phyloP scores from a whole-genome alignment of 495 filamentous ascomycete genomes.

The Astrothelium subdiscretum region DNA sequence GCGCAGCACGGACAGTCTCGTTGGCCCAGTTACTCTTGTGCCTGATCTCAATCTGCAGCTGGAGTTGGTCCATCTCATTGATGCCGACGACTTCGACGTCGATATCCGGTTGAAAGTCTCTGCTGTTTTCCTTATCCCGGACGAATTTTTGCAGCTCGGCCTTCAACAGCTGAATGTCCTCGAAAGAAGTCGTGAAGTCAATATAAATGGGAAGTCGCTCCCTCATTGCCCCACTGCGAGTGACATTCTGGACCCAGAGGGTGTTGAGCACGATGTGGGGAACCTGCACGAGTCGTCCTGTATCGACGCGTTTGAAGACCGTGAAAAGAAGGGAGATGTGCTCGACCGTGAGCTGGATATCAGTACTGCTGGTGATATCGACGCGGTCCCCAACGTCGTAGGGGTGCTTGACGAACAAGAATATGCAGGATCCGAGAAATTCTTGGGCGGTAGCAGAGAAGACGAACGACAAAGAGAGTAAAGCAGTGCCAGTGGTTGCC shows the following conservation, averaged over 20 bases:
- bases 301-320: constrained; percentile 76
- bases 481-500: constrained; percentile 85
- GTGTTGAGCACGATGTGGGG: constrained; percentile 87
- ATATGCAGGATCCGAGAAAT: constrained; percentile 90
- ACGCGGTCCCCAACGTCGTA: constrained; percentile 91
- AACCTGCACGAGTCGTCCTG: constrained; percentile 74
- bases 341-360: constrained; percentile 68
- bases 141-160: constrained; percentile 77
- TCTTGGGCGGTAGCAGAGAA: constrained; percentile 88
- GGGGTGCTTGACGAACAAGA: constrained; percentile 94
- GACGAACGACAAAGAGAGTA: constrained; percentile 88
- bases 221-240: constrained; percentile 80
- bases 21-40: constrained; percentile 97
- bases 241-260: constrained; percentile 86
- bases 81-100: constrained; percentile 66
- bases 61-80: constrained; percentile 77
- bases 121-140: constrained; percentile 68
- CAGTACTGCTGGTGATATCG: constrained; percentile 46
- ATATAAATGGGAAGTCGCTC: constrained; percentile 71
- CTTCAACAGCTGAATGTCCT: constrained; percentile 73
- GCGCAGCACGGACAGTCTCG: constrained; percentile 66
- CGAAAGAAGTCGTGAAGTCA: constrained; percentile 72
- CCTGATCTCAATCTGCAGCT: constrained; percentile 68
- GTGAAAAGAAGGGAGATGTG: constrained; percentile 90
- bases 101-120: constrained; percentile 84